Conservation (phyloP, 2,329 filamentous ascomycete species). For the Xylariomycetidae sp. region DNA sequence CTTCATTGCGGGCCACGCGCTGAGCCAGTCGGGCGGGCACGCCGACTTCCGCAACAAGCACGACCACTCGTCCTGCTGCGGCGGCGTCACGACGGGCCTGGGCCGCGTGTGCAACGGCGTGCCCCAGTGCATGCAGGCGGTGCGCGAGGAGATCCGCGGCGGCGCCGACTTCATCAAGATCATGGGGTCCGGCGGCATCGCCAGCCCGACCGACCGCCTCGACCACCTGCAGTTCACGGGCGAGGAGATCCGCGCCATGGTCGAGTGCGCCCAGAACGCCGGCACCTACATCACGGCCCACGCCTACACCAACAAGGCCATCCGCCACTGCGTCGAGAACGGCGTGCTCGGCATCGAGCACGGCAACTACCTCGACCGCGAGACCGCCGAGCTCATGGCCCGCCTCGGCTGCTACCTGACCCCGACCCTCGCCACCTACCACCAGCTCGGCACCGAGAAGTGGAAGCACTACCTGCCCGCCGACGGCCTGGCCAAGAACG, state of each 20-base stretch:
- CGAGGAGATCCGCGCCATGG: conserved; percentile 48
- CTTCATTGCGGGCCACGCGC: conserved; percentile 49
- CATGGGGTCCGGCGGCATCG: conserved; percentile 50
- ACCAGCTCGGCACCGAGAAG: conserved; percentile 37
- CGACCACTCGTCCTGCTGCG: conserved; percentile 40
- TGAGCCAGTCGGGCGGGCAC: conserved; percentile 56
- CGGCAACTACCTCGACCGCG: conserved; percentile 33
- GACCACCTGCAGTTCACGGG: conserved; percentile 48
- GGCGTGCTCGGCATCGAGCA: conserved; percentile 47
- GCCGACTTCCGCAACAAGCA: conserved; percentile 44
- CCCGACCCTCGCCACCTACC: conserved; percentile 47
- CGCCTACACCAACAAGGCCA: conserved; percentile 46
- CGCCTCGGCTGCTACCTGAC: conserved; percentile 43
- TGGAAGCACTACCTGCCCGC: conserved; percentile 37
- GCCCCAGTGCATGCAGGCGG: conserved; percentile 42
- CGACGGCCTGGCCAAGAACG: conserved; percentile 40
- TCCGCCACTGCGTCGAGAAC: conserved; percentile 45
- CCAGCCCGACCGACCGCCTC: conserved; percentile 45
- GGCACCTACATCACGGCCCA: conserved; percentile 50
- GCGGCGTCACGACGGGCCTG: conserved; percentile 33
- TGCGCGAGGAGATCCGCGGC: conserved; percentile 44
- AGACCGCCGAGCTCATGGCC: conserved; percentile 42
- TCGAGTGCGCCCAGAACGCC: conserved; percentile 38
- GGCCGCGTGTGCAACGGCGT: conserved; percentile 46
- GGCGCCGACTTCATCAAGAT: conserved; percentile 55